Evolutionary conservation across 1,139 yeast species (phyloP).

Genomic region (Zhuliangozyma parablackwelliae): DNA sequence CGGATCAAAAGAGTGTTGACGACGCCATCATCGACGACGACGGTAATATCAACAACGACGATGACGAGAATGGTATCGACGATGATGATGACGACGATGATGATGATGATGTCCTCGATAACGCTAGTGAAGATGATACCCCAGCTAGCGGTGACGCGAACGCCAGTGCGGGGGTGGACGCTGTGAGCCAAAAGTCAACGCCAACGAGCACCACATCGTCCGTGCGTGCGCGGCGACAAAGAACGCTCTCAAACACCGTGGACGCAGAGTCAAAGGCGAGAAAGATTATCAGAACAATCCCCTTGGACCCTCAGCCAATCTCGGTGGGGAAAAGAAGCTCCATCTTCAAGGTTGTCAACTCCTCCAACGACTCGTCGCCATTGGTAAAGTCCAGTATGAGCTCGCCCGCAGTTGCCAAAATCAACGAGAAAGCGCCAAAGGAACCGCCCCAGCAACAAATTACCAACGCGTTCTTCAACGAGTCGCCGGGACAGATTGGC

Average conservation of each 20-base stretch:
- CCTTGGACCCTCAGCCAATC: conserved; percentile 79
- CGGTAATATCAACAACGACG: conserved; percentile 11
- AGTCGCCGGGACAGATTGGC: conserved; percentile 30
- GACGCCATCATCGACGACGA: conserved; percentile 16
- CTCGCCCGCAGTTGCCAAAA: background rate
- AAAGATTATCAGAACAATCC: conserved; percentile 69
- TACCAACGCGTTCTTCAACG: conserved; percentile 15
- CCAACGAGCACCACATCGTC: conserved; percentile 35
- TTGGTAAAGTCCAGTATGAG: background rate
- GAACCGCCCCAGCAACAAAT: conserved; percentile 6
- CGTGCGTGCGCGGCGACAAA: conserved; percentile 29
- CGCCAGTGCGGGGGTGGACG: background rate
- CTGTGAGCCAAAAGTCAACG: conserved; percentile 30
- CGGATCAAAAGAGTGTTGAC: conserved; percentile 21
- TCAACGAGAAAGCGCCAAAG: conserved; percentile 6
- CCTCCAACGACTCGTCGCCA: conserved; percentile 26
- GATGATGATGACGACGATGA: no score
- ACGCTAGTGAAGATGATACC: no score
- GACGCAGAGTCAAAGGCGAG: conserved; percentile 71
- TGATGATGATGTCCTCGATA: no score
- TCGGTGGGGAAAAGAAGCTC: conserved; percentile 37
- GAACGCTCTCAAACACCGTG: conserved; percentile 49
- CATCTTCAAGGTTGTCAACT: conserved; percentile 37
- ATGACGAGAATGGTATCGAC: no score
- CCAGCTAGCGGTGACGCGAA: conserved; percentile 1